Base-by-base conservation (phyloP, 2,329 filamentous ascomycete genomes). In the Raffaelea albimanens region DNA sequence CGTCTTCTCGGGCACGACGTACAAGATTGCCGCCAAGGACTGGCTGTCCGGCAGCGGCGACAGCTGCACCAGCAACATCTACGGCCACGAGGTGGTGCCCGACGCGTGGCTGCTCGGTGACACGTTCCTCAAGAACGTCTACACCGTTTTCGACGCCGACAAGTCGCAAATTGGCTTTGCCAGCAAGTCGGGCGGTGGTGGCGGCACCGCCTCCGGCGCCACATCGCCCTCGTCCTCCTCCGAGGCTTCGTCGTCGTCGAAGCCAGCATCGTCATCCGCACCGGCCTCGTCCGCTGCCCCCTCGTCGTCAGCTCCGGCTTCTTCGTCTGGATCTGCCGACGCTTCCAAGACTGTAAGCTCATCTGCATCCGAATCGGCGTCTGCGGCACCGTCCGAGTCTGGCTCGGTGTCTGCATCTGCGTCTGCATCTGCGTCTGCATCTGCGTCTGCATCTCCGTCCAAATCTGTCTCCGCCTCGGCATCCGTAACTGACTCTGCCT, bases 81-180 rank as follows among this genome's bases (percentile, higher is more conserved):
- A 88, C 46, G 85, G 84, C 2, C 73, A 80, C 22, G 76, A 83
- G 59, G 78, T 86, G 14, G 81, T 87, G 42, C 66, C 71, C 1
- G 71, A 69, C 56, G 57, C 80, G 23, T 95, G 88, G 87, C 71
- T 95, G n/a, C 65, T 95, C 1, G 89, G 89, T 2, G 88, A 89
- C 55, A 78, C 84, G 1, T 95, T 95, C 57, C 66, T 95, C 52
- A 95, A 94, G 68, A 95, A 94, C 56, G 88, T 95, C 16, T 95
- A 95, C 60, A 72, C 80, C 2, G 82, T 93, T 21, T 95, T 94
- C 61, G 89, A 95, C 61, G 78, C 78, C 46, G 87, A 91, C 52
- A 59, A 80, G 53, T 65, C 63, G 40, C 75, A 74, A 45, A 78
- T 89, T 53, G 85, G 83, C 76, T 53, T 55, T 22, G 53, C 47